Percentiles rank a stretch among this genome's conserved stretches.
phyloP scores from a whole-genome alignment of 2,329 filamentous ascomycete genomes.

The Lecanicillium sp. region DNA sequence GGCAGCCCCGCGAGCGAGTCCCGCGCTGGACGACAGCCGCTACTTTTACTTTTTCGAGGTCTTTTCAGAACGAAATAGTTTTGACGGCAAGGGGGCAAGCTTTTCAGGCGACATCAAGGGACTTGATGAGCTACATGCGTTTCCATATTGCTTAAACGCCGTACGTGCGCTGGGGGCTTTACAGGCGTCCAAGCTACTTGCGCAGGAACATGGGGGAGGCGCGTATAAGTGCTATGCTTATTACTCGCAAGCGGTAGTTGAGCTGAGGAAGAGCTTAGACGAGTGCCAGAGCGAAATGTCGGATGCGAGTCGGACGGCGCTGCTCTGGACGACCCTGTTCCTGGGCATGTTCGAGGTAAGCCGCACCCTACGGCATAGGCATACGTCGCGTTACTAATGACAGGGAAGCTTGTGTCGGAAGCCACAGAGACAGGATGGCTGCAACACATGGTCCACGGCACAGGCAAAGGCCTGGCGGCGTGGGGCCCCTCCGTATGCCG shows the following conservation, averaged over 20 bases:
- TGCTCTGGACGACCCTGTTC: slow-evolving; percentile 29
- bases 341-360: slow-evolving; percentile 32
- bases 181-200: slow-evolving; percentile 21
- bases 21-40: slow-evolving; percentile 15
- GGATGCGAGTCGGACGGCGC: not conserved
- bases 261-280: slow-evolving; percentile 16
- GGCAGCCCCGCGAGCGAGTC: not conserved
- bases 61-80: slow-evolving; percentile 24
- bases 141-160: slow-evolving; percentile 22
- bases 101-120: slow-evolving; percentile 20
- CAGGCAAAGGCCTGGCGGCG: slow-evolving; percentile 25
- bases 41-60: slow-evolving; percentile 26
- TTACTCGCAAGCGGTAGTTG: slow-evolving; percentile 24
- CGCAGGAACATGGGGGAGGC: slow-evolving; percentile 1
- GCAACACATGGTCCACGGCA: slow-evolving; percentile 30
- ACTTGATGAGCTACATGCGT: slow-evolving; percentile 15
- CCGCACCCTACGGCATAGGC: too few species aligned
- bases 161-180: slow-evolving; percentile 27
- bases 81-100: slow-evolving; percentile 18
- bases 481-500: slow-evolving; percentile 22
- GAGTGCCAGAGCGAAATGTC: slow-evolving; percentile 18
- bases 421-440: slow-evolving; percentile 27
- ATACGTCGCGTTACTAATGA: not conserved
- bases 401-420: slow-evolving; percentile 26
- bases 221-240: slow-evolving; percentile 17